A percentile compares a stretch with the other conserved stretches of the same genome.
These are phyloP conservation scores for Yamadazyma kitorensis DNA, from an alignment of 805 yeast genomes.

Conservation along the genomic window DNA sequence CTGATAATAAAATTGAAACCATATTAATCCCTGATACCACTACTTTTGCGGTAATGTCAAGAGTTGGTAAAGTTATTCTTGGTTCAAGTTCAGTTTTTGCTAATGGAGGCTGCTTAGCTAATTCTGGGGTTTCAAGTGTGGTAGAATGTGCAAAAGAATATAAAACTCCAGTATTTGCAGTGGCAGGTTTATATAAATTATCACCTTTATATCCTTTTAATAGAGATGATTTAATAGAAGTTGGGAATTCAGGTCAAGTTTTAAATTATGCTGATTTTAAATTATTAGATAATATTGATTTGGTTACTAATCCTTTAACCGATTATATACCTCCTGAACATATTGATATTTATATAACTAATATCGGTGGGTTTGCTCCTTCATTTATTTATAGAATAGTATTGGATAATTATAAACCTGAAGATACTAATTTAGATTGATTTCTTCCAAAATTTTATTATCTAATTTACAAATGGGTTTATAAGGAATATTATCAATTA, in stretches of 20 bases:
- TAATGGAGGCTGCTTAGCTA: conserved; percentile 90
- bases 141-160: conserved; percentile 96
- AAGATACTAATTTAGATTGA: conserved; percentile 65
- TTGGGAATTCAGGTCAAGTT: conserved; percentile 91
- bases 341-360: conserved; percentile 90
- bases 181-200: conserved; percentile 89
- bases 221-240: conserved; percentile 78
- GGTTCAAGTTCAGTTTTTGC: conserved; percentile 93
- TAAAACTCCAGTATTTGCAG: conserved; percentile 93
- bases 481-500: too few relatives aligned
- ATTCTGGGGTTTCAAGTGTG: conserved; percentile 88
- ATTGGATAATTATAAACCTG: conserved; percentile 86
- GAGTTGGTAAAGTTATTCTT: conserved; percentile 93
- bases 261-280: conserved; percentile 69
- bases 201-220: conserved; percentile 92
- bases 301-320: conserved; percentile 76
- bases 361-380: conserved; percentile 95
- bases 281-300: conserved; percentile 70
- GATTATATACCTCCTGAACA: conserved; percentile 94
- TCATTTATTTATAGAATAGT: conserved; percentile 94
- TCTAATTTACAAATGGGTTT: too few relatives aligned
- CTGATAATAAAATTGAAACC: conserved; percentile 84
- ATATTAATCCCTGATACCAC: conserved; percentile 91
- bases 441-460: too few relatives aligned
- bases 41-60: conserved; percentile 91